Evolutionary conservation across 148 eudicot genomes (phyloP).

Genomic region (Heliosperma pusillum): DNA sequence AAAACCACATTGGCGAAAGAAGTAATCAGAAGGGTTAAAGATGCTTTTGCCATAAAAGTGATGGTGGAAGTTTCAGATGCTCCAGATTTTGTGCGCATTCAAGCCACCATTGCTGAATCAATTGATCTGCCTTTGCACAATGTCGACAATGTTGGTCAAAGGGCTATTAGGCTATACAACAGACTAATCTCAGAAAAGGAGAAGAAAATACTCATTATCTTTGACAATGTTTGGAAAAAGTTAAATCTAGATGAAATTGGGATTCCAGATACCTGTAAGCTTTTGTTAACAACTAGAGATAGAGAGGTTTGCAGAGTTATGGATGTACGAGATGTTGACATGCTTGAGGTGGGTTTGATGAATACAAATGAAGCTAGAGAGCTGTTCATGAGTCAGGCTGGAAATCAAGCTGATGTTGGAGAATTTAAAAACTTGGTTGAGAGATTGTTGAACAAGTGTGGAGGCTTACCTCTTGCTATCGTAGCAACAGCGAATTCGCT

Average conservation of each 20-base stretch:
- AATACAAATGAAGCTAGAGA: not conserved
- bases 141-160: not conserved
- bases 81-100: conserved; percentile 9
- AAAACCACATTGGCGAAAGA: not conserved
- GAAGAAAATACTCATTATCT: not conserved
- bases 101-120: not conserved
- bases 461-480: not conserved
- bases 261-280: conserved; percentile 1
- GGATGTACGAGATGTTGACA: not conserved
- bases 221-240: conserved; percentile 8
- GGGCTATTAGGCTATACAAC: not conserved
- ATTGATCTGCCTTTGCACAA: not conserved
- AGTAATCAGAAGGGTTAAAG: not conserved
- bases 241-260: conserved; percentile 6
- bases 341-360: not conserved
- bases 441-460: conserved; percentile 1
- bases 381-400: not conserved
- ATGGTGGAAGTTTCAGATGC: not conserved
- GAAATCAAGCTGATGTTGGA: too few species aligned
- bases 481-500: conserved; percentile 7
- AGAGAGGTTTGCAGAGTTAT: not conserved
- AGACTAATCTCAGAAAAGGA: not conserved
- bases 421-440: not conserved
- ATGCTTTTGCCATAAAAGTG: not conserved
- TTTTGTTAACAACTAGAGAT: not conserved